Base-by-base conservation (phyloP, 352 stramenopile species). In the Globisporangium sylvaticum region DNA sequence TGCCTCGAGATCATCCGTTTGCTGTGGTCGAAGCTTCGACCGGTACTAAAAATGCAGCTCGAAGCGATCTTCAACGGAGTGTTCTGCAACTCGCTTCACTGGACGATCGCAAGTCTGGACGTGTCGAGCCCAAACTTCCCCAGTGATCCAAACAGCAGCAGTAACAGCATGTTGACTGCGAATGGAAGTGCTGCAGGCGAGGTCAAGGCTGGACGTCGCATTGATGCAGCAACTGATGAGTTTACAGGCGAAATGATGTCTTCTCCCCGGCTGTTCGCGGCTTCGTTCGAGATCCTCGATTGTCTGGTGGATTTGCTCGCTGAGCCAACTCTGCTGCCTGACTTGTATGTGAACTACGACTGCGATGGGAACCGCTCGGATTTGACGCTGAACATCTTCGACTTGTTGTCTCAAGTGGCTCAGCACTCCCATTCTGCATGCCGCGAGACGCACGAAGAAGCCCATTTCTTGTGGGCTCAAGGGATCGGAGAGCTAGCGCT, bases 281-380 rank as follows among this genome's bases (percentile, higher is more conserved):
- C 86, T 18, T 92, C 86, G 7, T 83, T 90, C 65, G 88, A 95
- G 70, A 81, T 95, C 48, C 63, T 92, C 14, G 80, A 99, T 73
- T 97, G 84, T 34, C 77, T 99, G 5, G 83, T 99, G 7, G 97
- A 99, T 65, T 95, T 99, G 57, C 96, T 97, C 50, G 79, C 94
- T 12, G 97, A 99, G 75, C 86, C 96, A 37, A 93, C 88, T 9
- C 71, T 99, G 1, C 89, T 99, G 60, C 88, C 96, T 4, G 97
- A 99, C 73, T 69, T 99, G 12, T 99, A 99, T 70, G 88, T 98
- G 34, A 99, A 99, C 72, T 99, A 99, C 78, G 98, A 99, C 78
- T 99, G 97, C 70, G 96, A 98, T 68, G 88, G 97, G n/a, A 91
- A 98, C 56, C 98, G 97, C 69, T 98, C 94, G 15, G 83, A 94